Conservation (phyloP, 768 basidiomycete genomes). For the Neoboletus subvelutipes region DNA sequence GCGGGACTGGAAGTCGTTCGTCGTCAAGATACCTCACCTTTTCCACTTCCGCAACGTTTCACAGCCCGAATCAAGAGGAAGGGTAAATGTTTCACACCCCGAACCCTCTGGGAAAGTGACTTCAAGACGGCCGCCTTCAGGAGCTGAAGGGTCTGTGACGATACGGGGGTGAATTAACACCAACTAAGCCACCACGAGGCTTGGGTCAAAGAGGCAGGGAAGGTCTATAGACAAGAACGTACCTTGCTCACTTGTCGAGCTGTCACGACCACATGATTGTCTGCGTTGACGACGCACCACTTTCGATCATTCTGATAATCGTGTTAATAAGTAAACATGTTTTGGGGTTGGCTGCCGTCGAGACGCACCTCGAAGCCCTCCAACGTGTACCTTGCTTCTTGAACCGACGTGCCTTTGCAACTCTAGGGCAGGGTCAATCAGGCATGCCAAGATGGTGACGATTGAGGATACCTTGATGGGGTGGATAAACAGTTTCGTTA, state of each 20-base stretch:
- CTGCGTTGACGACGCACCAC: constrained; percentile 67
- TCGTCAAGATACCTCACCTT: constrained; percentile 41
- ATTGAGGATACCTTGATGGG: constrained; percentile 55
- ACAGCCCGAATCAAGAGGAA: constrained; percentile 57
- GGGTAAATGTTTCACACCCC: constrained; percentile 53
- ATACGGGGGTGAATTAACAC: constrained; percentile 63
- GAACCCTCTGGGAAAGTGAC: constrained; percentile 62
- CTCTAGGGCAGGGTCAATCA: constrained; percentile 46
- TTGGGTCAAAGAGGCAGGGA: neutral
- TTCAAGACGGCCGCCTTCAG: constrained; percentile 48
- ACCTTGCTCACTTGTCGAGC: constrained; percentile 67
- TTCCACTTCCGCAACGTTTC: constrained; percentile 53
- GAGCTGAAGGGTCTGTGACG: constrained; percentile 42
- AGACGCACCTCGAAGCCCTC: constrained; percentile 63
- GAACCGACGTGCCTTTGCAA: constrained; percentile 65
- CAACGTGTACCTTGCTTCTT: constrained; percentile 52
- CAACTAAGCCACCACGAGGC: constrained; percentile 44
- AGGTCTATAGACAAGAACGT: neutral
- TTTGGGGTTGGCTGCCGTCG: neutral
- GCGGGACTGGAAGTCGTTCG: neutral
- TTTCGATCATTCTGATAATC: constrained; percentile 61
- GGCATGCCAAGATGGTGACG: neutral
- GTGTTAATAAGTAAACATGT: neutral
- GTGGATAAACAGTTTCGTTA: constrained; percentile 61
- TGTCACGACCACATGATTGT: constrained; percentile 56